Base-by-base conservation (phyloP, 73 alveolate genomes). In the Paramecium bursaria region DNA sequence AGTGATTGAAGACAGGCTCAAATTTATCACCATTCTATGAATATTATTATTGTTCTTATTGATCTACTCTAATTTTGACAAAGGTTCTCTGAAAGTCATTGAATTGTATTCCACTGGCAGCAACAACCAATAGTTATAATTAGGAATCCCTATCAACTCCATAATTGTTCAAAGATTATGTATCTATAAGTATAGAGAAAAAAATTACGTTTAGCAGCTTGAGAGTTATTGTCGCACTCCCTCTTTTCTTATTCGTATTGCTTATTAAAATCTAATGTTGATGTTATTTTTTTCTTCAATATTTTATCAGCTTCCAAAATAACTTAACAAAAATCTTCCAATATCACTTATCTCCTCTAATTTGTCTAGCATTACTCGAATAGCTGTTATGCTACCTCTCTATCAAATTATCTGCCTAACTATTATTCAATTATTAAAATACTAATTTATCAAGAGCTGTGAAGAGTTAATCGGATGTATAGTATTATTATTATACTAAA, bases 221-320 rank as follows among this genome's bases (percentile, higher is more conserved):
- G 21, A 39, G 82, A 53, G 1, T 11, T 9, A 19, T 31, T 17
- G 10, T 67, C 15, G 17, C 82, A 67, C 21, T 67, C 82, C 44
- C 29, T 67, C 26, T 25, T 39, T 42, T 67, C 82, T 14, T 31
- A 35, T 67, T 25, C 14, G 11, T 14, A 67, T 39, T 67, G 21
- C 44, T 39, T 11, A 9, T 39, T 42, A 39, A 39, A 23, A n/a
- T 67, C 13, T 19, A 39, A 53, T 15, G 82, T 42, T n/a, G 22
- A 44, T 15, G 9, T 19, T 67, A 67, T 39, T 42, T 67, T 67
- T 42, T 67, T 67, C 55, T 67, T 39, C 0, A 67, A 30, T 47
- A 67, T 47, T 67, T 67, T 67, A 47, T 67, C 82, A 25, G 82
- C 82, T 67, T 67, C 82, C n/a, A 67, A 30, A 42, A 67, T 42